phyloP scores from a whole-genome alignment of 192 early-diverging fungal genomes.

The Dimargaris xerosporica region DNA sequence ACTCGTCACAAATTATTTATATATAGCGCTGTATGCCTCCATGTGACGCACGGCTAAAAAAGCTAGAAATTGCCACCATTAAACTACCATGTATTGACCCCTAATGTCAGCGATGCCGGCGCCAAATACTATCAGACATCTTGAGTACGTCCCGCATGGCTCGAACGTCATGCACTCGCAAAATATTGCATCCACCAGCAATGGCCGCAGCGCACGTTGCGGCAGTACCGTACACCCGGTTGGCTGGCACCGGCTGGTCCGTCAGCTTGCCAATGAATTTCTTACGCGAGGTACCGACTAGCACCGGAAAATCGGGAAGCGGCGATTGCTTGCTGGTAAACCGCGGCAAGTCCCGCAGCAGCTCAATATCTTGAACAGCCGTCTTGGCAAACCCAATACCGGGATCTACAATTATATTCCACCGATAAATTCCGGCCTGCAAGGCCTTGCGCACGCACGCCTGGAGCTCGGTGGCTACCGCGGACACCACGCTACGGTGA shows the following conservation, averaged over 20 bases:
- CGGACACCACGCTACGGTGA: conserved; percentile 33
- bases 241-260: conserved; percentile 43
- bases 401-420: conserved; percentile 96
- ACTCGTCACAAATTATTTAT: too few relatives aligned
- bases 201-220: conserved; percentile 72
- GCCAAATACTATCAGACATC: conserved; percentile 58
- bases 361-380: conserved; percentile 67
- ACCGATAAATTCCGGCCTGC: conserved; percentile 66
- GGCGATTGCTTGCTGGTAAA: conserved; percentile 20
- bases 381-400: conserved; percentile 97
- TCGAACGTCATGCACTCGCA: conserved; percentile 89
- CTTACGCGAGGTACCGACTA: conserved; percentile 88
- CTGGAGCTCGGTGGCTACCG: conserved; percentile 52
- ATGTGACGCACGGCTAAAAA: too few relatives aligned
- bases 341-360: conserved; percentile 56
- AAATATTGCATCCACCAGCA: conserved; percentile 61
- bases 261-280: conserved; percentile 73
- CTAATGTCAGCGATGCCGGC: neutral
- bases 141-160: conserved; percentile 83
- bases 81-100: too few relatives aligned
- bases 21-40: too few relatives aligned
- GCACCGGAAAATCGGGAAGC: conserved; percentile 58
- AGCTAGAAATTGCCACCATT: too few relatives aligned
- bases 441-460: conserved; percentile 52
- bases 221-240: conserved; percentile 77